Base-by-base conservation (phyloP, 305 asterid genomes). In the Plantago coronopus region DNA sequence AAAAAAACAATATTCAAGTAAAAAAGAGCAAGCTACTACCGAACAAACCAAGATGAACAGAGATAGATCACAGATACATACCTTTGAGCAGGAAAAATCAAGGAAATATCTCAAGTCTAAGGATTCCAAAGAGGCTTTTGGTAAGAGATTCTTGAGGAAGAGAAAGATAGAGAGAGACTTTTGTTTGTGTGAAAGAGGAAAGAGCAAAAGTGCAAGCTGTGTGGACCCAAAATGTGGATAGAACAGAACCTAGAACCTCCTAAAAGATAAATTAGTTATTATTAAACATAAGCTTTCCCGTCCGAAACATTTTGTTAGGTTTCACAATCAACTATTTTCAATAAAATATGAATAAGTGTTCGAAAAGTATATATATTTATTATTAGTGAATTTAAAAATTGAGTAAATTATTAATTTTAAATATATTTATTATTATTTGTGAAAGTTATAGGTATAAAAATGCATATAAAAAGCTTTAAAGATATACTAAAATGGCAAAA, bases 191-290 rank as follows among this genome's bases (percentile, higher is more conserved):
- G 10, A 22, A 43, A 29, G 23, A 57, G 57, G 57, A 72, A 78
- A 67, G 69, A 49, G 73, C 38, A 71, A 78, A 79, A 79, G 81
- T 71, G 79, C 81, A 59, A 46, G 54, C 66, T 69, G 44, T 20
- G 73, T 79, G 84, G 84, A 53, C 79, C 84, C 75, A 74, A 50
- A 42, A 29, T 62, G 50, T 62, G 76, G 73, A 66, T 64, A 61
- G 76, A 59, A 62, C 59, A 13, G 48, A 62, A 56, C 70, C 77
- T 66, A 57, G 38, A 69, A 72, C 54, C 55, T 43, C 50, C 62
- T 17, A 34, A 17, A n/a, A 62, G 60, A 63, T n/a, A 60, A 5
- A 18, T 21, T 17, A 48, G n/a, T 48, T 19, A 50, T 13, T 20
- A 22, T 50, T 50, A 50, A 18, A 50, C 10, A 14, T 16, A 5